A percentile compares a stretch with the other conserved stretches of the same genome.
These are phyloP conservation scores for Puccinellia tenuiflora DNA, from an alignment of 176 grass and related monocot species.

Conservation along the genomic window DNA sequence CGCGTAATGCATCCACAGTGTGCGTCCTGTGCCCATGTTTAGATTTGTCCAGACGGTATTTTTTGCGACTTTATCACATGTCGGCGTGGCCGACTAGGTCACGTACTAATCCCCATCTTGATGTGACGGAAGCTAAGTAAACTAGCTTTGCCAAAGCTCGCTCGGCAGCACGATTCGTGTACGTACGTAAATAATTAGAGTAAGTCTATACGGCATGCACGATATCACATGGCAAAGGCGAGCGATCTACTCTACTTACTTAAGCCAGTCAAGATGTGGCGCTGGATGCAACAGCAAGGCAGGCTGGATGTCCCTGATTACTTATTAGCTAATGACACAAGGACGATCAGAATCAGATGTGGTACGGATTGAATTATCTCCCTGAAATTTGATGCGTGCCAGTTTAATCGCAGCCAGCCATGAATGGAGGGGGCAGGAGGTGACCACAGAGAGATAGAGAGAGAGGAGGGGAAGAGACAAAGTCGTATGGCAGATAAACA, in stretches of 20 bases:
- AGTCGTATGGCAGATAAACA: slow-evolving; percentile 6
- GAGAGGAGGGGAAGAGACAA: background rate
- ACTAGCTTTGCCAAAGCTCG: background rate
- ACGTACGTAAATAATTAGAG: background rate
- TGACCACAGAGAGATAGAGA: background rate
- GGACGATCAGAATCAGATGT: background rate
- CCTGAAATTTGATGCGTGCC: background rate
- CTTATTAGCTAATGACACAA: background rate
- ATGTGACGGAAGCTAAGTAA: slow-evolving; percentile 12
- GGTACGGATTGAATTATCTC: background rate
- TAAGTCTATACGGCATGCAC: slow-evolving; percentile 2
- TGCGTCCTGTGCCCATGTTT: background rate
- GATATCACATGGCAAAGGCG: slow-evolving; percentile 13
- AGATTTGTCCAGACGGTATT: background rate
- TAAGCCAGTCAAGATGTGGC: background rate
- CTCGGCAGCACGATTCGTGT: background rate
- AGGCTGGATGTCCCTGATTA: background rate
- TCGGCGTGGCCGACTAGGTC: background rate
- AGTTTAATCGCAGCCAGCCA: background rate
- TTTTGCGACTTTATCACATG: slow-evolving; percentile 18
- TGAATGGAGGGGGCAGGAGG: background rate
- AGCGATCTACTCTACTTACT: background rate
- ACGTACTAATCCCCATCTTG: background rate
- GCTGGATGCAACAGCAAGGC: background rate
- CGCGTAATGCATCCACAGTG: background rate